Evolutionary conservation across 371 early-diverging fungal genomes (phyloP).

Genomic region (Zopfochytrium polystomum): DNA sequence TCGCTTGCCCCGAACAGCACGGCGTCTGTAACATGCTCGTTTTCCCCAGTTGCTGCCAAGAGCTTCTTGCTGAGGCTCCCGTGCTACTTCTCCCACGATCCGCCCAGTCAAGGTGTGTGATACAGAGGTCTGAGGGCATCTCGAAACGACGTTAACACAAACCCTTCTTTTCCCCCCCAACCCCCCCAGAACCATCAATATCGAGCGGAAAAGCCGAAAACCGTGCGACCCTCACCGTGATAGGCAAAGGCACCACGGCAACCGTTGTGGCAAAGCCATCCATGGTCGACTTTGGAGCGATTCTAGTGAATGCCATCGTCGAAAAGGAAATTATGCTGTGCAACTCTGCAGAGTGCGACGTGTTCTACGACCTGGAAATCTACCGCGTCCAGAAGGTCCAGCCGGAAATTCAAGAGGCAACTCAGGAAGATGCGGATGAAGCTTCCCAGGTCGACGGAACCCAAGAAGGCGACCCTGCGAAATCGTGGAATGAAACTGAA

Average conservation of each 20-base stretch:
- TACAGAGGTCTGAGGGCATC: no score
- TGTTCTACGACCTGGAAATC: constrained; percentile 35
- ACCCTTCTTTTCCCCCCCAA: no score
- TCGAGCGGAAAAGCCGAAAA: not conserved
- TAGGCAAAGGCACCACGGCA: constrained; percentile 38
- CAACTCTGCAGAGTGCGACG: constrained; percentile 45
- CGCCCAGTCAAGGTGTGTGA: no score
- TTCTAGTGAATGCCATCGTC: constrained; percentile 41
- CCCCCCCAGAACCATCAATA: no score
- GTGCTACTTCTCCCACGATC: constrained; percentile 42
- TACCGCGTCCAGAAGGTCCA: constrained; percentile 7
- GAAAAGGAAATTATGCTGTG: constrained; percentile 39
- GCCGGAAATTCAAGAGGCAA: not conserved
- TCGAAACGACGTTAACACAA: no score
- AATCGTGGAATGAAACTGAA: constrained; percentile 8
- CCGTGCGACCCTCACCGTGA: constrained; percentile 36
- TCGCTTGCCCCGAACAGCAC: constrained; percentile 31
- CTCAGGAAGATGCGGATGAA: not conserved
- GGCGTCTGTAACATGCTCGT: constrained; percentile 32
- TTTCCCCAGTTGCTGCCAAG: constrained; percentile 33
- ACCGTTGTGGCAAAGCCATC: constrained; percentile 23
- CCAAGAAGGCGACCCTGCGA: constrained; percentile 2
- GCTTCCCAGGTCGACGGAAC: not conserved
- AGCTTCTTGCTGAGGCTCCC: constrained; percentile 40
- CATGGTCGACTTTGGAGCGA: constrained; percentile 36